Evolutionary conservation across 31 red algal genomes (phyloP).

Genomic region (Porphyra umbilicalis): DNA sequence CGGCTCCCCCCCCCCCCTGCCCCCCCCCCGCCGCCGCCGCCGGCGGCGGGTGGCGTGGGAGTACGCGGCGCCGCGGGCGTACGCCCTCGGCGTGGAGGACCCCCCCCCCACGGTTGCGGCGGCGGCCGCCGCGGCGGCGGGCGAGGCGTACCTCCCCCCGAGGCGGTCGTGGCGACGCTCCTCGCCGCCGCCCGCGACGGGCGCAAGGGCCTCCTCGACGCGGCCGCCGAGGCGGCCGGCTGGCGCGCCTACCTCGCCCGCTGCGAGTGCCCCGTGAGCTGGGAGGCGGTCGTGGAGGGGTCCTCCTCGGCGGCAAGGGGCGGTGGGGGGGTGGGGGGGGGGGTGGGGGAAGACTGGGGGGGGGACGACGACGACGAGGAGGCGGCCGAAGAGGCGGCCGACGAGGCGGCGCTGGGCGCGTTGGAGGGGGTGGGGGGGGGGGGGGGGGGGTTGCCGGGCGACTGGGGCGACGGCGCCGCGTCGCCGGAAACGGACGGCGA

Average conservation of each 20-base stretch:
- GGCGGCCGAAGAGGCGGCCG: background rate
- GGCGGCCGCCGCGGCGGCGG: background rate
- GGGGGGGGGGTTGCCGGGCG: too few species aligned
- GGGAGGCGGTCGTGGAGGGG: background rate
- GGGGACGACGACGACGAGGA: background rate
- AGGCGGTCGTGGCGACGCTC: background rate
- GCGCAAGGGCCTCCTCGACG: background rate
- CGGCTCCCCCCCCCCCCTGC: background rate
- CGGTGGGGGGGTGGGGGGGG: background rate
- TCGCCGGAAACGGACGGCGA: too few species aligned
- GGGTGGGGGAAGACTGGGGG: background rate
- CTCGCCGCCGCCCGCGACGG: background rate
- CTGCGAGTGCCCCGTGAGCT: background rate
- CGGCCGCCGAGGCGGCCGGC: background rate
- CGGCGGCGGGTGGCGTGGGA: background rate
- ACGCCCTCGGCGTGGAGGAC: background rate
- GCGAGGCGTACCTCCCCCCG: background rate
- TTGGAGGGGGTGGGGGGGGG: background rate
- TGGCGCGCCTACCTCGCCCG: background rate
- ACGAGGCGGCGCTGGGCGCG: background rate
- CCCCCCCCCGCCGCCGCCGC: background rate
- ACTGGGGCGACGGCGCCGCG: too few species aligned
- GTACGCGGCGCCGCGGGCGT: background rate
- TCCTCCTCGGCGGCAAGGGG: background rate
- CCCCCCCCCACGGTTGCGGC: background rate